phyloP scores from a whole-genome alignment of 2,329 filamentous ascomycete genomes.

The Tothia fuscella region DNA sequence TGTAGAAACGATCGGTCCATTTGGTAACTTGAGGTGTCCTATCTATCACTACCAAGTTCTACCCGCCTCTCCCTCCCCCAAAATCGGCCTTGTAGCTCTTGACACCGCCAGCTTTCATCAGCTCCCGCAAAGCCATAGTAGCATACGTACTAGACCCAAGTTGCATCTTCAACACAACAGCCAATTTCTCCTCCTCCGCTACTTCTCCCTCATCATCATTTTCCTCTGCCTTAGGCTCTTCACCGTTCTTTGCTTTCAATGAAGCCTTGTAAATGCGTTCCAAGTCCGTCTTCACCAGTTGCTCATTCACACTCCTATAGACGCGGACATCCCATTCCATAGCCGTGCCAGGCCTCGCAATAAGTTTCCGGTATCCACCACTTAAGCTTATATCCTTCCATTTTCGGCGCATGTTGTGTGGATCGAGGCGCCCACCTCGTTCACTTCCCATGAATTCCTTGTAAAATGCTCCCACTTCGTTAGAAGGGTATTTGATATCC shows the following conservation, averaged over 20 bases:
- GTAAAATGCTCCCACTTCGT: constrained; percentile 77
- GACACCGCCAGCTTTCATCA: constrained; percentile 57
- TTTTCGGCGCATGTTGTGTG: constrained; percentile 71
- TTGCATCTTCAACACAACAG: constrained; percentile 61
- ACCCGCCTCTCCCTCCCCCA: not conserved
- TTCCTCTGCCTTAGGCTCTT: too few relatives aligned
- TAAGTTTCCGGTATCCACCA: constrained; percentile 76
- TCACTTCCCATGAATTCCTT: constrained; percentile 71
- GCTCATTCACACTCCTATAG: constrained; percentile 62
- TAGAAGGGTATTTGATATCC: constrained; percentile 75
- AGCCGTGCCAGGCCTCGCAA: constrained; percentile 54
- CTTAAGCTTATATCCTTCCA: constrained; percentile 82
- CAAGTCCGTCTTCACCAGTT: constrained; percentile 74
- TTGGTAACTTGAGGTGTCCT: too few relatives aligned
- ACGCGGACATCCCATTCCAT: constrained; percentile 56
- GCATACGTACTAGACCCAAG: constrained; percentile 72
- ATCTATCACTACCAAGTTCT: too few relatives aligned
- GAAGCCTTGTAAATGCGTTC: constrained; percentile 7
- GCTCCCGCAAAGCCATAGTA: constrained; percentile 68
- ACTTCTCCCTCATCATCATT: constrained; percentile 12
- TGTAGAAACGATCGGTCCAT: too few relatives aligned
- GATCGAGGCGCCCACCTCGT: constrained; percentile 67
- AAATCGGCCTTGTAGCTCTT: constrained; percentile 10
- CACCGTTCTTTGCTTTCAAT: not conserved
- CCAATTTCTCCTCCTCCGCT: constrained; percentile 40